Evolutionary conservation across 306 rosid genomes (phyloP), one percentile per base, ranked within the genome.

Genomic region (Notholithocarpus densiflorus): DNA sequence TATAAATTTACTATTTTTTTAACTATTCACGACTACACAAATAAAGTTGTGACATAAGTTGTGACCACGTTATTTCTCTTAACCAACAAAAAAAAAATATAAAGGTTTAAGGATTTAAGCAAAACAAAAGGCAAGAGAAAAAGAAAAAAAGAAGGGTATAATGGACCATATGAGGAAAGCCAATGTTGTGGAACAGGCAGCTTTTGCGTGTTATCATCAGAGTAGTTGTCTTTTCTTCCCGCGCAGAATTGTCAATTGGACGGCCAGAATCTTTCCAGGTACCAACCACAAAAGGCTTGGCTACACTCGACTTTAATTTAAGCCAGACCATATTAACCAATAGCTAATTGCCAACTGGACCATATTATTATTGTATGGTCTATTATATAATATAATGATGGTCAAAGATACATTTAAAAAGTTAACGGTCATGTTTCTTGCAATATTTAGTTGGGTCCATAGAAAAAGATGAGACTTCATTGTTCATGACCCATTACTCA

Each of bases 171-270:
- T 1, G 12, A 3, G 3, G 48, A 8, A 66, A 66, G 34, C 24
- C 51, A 32, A 19, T 32, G 13, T 2, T 32, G 26, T 32, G 72
- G 72, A 19, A 15, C 26, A 19, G 17, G 52, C 4, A 19, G 10
- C 72, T 1, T 5, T 32, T 18, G 23, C 72, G 72, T 0, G 72
- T 66, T 9, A 18, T 31, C 71, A 17, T 31, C 24, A 31, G 9
- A 5, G 51, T 43, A 27, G 26, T 6, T 8, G 6, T 4, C 68
- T 68, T 2, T 4, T 27, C 3, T 64, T 6, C 69, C 74, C 37
- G 56, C 79, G 79, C 79, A 21, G 60, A 55, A 80, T 74, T 20
- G 34, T 51, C 21, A 31, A 15, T 45, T 32, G 26, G 52, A 61
- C 66, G 51, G 72, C 11, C 0, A 5, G 51, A 52, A 19, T 66